A percentile compares a stretch with the other conserved stretches of the same genome.
Evolutionary conservation across 305 asterid genomes (phyloP).

Genomic region (Solanum chacoense): DNA sequence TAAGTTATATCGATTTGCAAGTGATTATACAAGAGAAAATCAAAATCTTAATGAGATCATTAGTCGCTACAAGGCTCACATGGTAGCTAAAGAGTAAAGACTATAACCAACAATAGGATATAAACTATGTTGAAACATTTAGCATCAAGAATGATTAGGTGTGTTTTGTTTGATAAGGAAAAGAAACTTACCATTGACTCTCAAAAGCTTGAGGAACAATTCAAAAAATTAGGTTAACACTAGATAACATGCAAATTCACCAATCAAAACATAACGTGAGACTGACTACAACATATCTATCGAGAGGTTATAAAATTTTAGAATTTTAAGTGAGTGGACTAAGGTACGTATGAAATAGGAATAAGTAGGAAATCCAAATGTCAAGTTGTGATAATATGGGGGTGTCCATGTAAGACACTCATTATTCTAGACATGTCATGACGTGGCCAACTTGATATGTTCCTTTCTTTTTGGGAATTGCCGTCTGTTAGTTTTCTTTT

Average conservation of each 20-base stretch:
- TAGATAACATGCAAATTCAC: not conserved
- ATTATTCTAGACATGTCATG: slow-evolving; percentile 5
- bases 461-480: not conserved
- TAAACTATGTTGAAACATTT: not conserved
- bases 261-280: not conserved
- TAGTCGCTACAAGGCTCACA: not conserved
- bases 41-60: not conserved
- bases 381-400: not conserved
- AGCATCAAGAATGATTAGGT: not conserved
- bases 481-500: not conserved
- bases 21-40: not conserved
- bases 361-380: slow-evolving; percentile 14
- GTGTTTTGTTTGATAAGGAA: not conserved
- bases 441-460: slow-evolving; percentile 10
- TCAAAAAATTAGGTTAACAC: not conserved
- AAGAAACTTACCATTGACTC: not conserved
- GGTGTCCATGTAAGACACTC: slow-evolving; percentile 4
- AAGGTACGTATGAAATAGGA: not conserved
- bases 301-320: not conserved
- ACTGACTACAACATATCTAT: not conserved
- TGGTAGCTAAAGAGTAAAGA: not conserved
- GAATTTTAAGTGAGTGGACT: not conserved
- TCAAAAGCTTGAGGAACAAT: not conserved
- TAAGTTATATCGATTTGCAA: not conserved
- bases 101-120: not conserved